Percentiles rank a stretch among this genome's conserved stretches.
phyloP scores from a whole-genome alignment of 2,329 filamentous ascomycete genomes.

The Byssothecium circinans region DNA sequence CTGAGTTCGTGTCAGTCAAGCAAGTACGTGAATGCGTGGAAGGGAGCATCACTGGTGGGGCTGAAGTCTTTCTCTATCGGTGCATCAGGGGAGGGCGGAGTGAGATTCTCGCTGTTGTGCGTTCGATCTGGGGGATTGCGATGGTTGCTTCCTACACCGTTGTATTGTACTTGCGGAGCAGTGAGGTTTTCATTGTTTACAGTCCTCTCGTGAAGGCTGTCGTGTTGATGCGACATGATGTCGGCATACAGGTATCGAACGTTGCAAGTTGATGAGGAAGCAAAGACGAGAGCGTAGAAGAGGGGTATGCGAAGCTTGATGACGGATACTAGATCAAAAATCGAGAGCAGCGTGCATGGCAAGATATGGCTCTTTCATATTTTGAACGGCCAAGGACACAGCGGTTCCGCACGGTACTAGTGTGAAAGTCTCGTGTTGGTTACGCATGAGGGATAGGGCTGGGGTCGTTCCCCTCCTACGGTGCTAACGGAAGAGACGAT shows the following conservation, averaged over 20 bases:
- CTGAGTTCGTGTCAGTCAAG: neutral
- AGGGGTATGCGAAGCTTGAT: neutral
- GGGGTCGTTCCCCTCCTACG: slow-evolving; percentile 3
- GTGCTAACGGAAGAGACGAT: slow-evolving; percentile 11
- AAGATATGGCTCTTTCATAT: slow-evolving; percentile 14
- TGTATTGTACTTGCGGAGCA: slow-evolving; percentile 4
- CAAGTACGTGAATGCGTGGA: neutral
- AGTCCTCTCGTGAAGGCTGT: slow-evolving; percentile 12
- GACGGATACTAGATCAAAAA: neutral
- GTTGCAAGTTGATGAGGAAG: slow-evolving; percentile 41
- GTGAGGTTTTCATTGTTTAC: slow-evolving; percentile 17
- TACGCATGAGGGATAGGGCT: slow-evolving; percentile 6
- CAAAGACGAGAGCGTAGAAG: slow-evolving; percentile 38
- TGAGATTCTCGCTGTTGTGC: slow-evolving; percentile 19
- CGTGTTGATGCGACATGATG: slow-evolving; percentile 16
- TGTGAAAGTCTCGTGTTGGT: slow-evolving; percentile 3
- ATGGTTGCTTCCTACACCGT: slow-evolving; percentile 15
- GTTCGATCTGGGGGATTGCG: slow-evolving; percentile 11
- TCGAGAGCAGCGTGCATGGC: slow-evolving; percentile 56
- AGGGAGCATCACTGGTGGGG: slow-evolving; percentile 40
- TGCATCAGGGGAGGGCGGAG: slow-evolving; percentile 17
- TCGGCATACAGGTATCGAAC: neutral
- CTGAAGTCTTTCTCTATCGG: slow-evolving; percentile 52
- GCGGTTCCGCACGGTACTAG: slow-evolving; percentile 18
- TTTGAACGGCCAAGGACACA: slow-evolving; percentile 7